Percentiles rank a stretch among this genome's conserved stretches.
Conservation (phyloP, 805 yeast species). For the Nakazawaea molendinolei region DNA sequence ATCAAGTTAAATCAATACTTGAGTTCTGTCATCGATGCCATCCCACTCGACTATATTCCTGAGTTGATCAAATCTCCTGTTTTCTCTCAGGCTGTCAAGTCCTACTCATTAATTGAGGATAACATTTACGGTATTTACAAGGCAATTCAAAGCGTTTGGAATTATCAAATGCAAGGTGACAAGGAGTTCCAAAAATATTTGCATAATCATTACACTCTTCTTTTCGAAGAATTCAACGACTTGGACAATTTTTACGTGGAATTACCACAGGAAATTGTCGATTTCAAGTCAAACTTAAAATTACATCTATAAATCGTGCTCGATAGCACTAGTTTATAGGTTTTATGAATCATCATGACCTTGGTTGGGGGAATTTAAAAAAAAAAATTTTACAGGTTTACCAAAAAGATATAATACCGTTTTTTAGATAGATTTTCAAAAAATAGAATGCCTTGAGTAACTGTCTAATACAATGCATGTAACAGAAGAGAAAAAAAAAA, state of each 20-base stretch:
- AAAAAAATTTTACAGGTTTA: no score
- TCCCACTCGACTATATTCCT: slow-evolving; percentile 14
- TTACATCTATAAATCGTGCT: no score
- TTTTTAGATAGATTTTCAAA: no score
- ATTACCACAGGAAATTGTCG: slow-evolving; percentile 23
- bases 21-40: slow-evolving; percentile 24
- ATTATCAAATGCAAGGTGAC: background rate
- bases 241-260: slow-evolving; percentile 26
- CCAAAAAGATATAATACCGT: no score
- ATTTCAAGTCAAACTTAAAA: slow-evolving; percentile 18
- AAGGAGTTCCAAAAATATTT: slow-evolving; percentile 16
- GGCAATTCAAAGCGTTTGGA: slow-evolving; percentile 16
- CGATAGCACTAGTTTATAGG: no score
- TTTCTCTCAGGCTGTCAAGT: slow-evolving; percentile 25
- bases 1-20: slow-evolving; percentile 22
- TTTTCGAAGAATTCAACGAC: slow-evolving; percentile 27
- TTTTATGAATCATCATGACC: no score
- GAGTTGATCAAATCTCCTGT: slow-evolving; percentile 18
- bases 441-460: no score
- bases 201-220: slow-evolving; percentile 22
- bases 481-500: no score
- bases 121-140: slow-evolving; percentile 29
- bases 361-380: no score
- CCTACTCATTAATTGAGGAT: slow-evolving; percentile 26
- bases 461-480: no score